These are phyloP conservation scores for Parasitella parasitica DNA, from an alignment of 371 early-diverging fungal genomes.

Conservation along the genomic window DNA sequence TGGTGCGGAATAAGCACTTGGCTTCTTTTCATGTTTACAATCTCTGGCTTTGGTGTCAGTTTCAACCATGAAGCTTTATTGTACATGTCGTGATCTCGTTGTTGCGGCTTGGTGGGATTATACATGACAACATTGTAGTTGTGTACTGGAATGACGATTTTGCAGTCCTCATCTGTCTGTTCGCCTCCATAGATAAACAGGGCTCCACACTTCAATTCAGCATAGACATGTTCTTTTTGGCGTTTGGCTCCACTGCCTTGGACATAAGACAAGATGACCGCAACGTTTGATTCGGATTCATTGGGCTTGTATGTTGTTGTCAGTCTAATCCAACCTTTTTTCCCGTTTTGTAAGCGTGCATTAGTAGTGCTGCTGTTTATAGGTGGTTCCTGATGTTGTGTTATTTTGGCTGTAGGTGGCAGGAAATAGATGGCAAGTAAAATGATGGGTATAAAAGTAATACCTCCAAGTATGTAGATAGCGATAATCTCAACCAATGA, in stretches of 20 bases:
- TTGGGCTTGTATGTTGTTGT: conserved; percentile 24
- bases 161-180: conserved; percentile 60
- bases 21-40: not conserved
- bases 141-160: conserved; percentile 70
- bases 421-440: conserved; percentile 11
- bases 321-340: conserved; percentile 40
- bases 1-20: not conserved
- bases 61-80: conserved; percentile 53
- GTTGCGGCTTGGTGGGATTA: conserved; percentile 31
- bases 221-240: conserved; percentile 55
- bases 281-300: conserved; percentile 5
- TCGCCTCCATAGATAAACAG: conserved; percentile 82
- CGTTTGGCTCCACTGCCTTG: conserved; percentile 10
- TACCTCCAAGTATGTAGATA: conserved; percentile 34
- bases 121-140: conserved; percentile 68
- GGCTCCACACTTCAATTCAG: conserved; percentile 75
- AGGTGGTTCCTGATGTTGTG: not conserved
- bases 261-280: conserved; percentile 24
- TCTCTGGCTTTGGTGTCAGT: conserved; percentile 31
- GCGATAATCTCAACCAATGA: conserved; percentile 15
- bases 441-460: conserved; percentile 34
- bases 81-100: conserved; percentile 60
- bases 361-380: not conserved
- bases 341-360: conserved; percentile 16
- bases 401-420: not conserved